phyloP scores from a whole-genome alignment of 306 rosid species.

The Fragaria nilgerrensis region DNA sequence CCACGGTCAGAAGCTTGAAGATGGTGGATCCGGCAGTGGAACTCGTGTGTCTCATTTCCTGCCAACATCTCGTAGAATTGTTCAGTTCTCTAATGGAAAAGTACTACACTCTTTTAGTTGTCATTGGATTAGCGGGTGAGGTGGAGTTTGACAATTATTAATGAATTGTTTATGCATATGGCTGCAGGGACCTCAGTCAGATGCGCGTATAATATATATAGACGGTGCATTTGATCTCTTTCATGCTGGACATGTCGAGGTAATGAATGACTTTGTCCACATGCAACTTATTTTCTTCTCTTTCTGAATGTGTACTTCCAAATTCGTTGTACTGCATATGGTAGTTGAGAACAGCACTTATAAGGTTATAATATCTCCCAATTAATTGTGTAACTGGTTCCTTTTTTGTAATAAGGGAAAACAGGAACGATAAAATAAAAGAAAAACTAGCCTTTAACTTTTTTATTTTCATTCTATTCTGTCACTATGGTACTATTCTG shows the following conservation, averaged over 20 bases:
- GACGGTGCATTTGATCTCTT: slow-evolving; percentile 67
- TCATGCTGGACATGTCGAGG: slow-evolving; percentile 68
- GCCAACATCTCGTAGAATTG: slow-evolving; percentile 63
- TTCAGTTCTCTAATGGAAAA: slow-evolving; percentile 59
- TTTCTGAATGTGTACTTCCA: background rate
- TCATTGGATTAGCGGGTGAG: background rate
- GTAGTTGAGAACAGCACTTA: background rate
- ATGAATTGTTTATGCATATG: slow-evolving; percentile 5
- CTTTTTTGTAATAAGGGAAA: background rate
- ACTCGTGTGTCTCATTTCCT: slow-evolving; percentile 60
- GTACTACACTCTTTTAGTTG: slow-evolving; percentile 1
- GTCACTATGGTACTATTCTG: background rate
- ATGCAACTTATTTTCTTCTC: background rate
- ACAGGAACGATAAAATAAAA: background rate
- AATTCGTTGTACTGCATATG: background rate
- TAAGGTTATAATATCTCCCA: background rate
- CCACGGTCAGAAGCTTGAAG: slow-evolving; percentile 70
- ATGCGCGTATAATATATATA: slow-evolving; percentile 54
- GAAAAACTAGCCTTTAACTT: background rate
- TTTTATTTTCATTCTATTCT: background rate
- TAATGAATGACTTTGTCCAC: slow-evolving; percentile 18
- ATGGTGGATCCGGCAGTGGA: slow-evolving; percentile 63
- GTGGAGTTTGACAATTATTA: background rate
- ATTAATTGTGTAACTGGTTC: background rate
- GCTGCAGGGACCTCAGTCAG: slow-evolving; percentile 53